A percentile compares a stretch with the other conserved stretches of the same genome.
phyloP scores from a whole-genome alignment of 495 filamentous ascomycete species.

The Collariella sp. region DNA sequence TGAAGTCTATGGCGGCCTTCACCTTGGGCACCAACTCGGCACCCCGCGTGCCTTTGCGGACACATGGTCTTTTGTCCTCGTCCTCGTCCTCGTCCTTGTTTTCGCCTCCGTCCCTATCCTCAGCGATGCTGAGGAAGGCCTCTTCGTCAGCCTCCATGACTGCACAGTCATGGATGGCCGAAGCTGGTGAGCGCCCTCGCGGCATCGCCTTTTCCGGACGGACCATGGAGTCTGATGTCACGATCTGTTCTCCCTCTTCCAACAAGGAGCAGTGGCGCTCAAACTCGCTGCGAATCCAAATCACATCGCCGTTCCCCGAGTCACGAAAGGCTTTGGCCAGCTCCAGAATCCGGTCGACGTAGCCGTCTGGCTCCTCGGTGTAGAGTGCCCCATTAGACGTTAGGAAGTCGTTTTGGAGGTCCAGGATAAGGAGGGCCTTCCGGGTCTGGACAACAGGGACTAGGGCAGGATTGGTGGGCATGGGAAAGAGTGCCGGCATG shows the following conservation, averaged over 20 bases:
- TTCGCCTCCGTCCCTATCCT: too few species aligned
- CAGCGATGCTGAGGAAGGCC: slow-evolving; percentile 49
- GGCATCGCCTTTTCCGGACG: slow-evolving; percentile 1
- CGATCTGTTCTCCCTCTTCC: slow-evolving; percentile 44
- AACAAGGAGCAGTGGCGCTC: slow-evolving; percentile 46
- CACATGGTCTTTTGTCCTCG: slow-evolving; percentile 40
- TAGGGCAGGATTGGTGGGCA: slow-evolving; percentile 35
- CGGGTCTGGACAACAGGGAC: slow-evolving; percentile 53
- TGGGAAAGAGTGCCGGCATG: slow-evolving; percentile 38
- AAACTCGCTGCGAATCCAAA: slow-evolving; percentile 80
- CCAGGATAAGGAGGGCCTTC: slow-evolving; percentile 75
- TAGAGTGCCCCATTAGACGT: slow-evolving; percentile 59
- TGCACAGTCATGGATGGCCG: slow-evolving; percentile 24
- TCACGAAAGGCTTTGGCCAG: slow-evolving; percentile 65
- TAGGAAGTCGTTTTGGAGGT: slow-evolving; percentile 90
- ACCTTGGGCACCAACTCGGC: slow-evolving; percentile 58
- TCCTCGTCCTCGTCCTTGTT: too few species aligned
- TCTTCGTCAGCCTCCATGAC: slow-evolving; percentile 38
- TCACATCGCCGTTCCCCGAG: slow-evolving; percentile 59
- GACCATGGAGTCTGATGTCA: slow-evolving; percentile 29
- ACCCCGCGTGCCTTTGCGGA: slow-evolving; percentile 52
- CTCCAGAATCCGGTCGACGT: slow-evolving; percentile 55
- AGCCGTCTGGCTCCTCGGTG: slow-evolving; percentile 54
- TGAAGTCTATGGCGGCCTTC: slow-evolving; percentile 46
- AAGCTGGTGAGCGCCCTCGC: slow-evolving; percentile 14